Evolutionary conservation across 1,284 basidiomycete genomes (phyloP).

Genomic region (Rhodofomes roseus): DNA sequence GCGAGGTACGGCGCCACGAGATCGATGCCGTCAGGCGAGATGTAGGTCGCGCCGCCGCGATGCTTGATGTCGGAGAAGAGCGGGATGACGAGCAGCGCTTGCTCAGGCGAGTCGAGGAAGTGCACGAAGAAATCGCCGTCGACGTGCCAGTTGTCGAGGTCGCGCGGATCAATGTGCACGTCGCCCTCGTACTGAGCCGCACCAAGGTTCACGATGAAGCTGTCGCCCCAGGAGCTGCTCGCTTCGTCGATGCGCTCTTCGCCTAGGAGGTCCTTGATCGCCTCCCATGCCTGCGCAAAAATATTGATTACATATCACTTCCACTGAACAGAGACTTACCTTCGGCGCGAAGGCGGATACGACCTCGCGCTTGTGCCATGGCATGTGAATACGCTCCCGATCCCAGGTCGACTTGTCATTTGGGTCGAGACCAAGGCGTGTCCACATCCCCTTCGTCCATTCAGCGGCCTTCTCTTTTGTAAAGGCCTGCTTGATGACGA

Average conservation of each 20-base stretch:
- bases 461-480: constrained; percentile 45
- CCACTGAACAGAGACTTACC: constrained; percentile 21
- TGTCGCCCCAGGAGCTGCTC: constrained; percentile 49
- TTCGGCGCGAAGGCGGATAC: constrained; percentile 52
- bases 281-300: constrained; percentile 45
- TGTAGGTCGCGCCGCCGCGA: constrained; percentile 53
- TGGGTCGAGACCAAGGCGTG: constrained; percentile 48
- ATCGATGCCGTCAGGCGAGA: constrained; percentile 50
- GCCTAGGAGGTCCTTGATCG: constrained; percentile 55
- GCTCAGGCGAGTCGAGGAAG: constrained; percentile 60
- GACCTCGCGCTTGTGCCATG: constrained; percentile 40
- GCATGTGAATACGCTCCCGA: constrained; percentile 55
- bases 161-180: constrained; percentile 32
- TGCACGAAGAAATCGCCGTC: constrained; percentile 66
- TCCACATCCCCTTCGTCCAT: constrained; percentile 48
- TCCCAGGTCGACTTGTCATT: constrained; percentile 52
- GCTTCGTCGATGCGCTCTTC: constrained; percentile 51
- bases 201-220: constrained; percentile 59
- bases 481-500: constrained; percentile 53
- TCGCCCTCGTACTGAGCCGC: constrained; percentile 37
- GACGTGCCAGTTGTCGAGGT: constrained; percentile 60
- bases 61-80: constrained; percentile 51
- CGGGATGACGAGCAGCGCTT: constrained; percentile 56
- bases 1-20: constrained; percentile 51
- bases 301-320: neutral